Percentiles rank a stretch among this genome's conserved stretches.
These are phyloP conservation scores for Aureobasidium vineae DNA, from an alignment of 2,329 filamentous ascomycete species.

Conservation along the genomic window DNA sequence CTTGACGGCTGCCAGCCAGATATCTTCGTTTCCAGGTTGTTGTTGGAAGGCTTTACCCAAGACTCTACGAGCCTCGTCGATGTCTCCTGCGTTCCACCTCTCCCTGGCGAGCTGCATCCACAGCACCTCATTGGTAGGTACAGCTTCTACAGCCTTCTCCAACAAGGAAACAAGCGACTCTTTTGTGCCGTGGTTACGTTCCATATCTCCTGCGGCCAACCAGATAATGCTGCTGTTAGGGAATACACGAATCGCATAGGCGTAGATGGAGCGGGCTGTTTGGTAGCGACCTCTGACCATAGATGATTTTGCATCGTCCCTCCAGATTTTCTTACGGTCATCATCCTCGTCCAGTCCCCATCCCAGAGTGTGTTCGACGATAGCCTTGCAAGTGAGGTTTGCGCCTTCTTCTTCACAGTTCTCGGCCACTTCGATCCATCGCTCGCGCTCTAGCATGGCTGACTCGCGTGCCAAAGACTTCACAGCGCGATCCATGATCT, in stretches of 20 bases:
- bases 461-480: conserved; percentile 85
- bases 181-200: conserved; percentile 81
- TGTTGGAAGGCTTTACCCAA: conserved; percentile 89
- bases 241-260: conserved; percentile 86
- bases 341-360: conserved; percentile 95
- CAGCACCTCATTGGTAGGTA: conserved; percentile 82
- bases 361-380: conserved; percentile 87
- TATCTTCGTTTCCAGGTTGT: conserved; percentile 95
- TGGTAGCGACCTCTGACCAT: conserved; percentile 80
- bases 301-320: conserved; percentile 83
- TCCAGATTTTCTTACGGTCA: conserved; percentile 92
- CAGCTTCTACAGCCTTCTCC: conserved; percentile 91
- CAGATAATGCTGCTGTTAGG: conserved; percentile 84
- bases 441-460: conserved; percentile 95
- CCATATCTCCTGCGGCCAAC: conserved; percentile 86
- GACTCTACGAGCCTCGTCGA: conserved; percentile 81
- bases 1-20: conserved; percentile 95
- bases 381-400: conserved; percentile 78
- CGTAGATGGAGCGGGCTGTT: conserved; percentile 90
- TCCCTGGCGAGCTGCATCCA: conserved; percentile 97
- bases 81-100: conserved; percentile 84
- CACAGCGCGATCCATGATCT: conserved; percentile 92
- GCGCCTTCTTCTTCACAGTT: conserved; percentile 92
- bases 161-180: conserved; percentile 81
- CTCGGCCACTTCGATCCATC: conserved; percentile 95